Evolutionary conservation across 805 yeast genomes (phyloP), one percentile per base, ranked within the genome.

Genomic region (Kluyveromyces wickerhamii): DNA sequence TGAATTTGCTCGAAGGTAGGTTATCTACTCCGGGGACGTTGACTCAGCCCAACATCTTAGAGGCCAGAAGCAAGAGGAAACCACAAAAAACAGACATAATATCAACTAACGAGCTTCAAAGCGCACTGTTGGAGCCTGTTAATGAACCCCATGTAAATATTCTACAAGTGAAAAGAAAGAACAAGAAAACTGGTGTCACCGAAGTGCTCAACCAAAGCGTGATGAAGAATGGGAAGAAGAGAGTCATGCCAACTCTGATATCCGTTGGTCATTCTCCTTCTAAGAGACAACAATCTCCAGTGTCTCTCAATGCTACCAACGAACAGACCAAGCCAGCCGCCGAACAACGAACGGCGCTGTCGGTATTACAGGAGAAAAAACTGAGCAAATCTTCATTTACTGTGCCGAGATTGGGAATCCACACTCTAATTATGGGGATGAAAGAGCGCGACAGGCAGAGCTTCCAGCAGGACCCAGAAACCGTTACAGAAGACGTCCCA

Each of bases 211-310:
- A 54, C 71, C 77, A 59, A 37, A 69, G 78, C 1, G 68, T 82
- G 4, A 74, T 88, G 1, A 81, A 83, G 46, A 78, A 79, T 24
- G 92, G 92, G 4, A 76, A 74, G 48, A 82, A 81, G 46, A 60
- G 92, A 44, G 86, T 83, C 2, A 72, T 83, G 1, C 94, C 92
- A 4, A 65, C 77, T 15, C 55, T 81, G 10, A 67, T 81, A 3
- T 74, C 88, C 1, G 52, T 71, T 1, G 52, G 62, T 3, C 45
- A 48, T 13, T 51, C 56, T 18, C 46, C 59, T 7, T 32, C 41
- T 0, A 36, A 36, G 16, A 17, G 26, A 43, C 32, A 31, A 47
- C 35, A 32, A 50, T 8, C 21, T 5, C 6, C 25, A 9, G n/a
- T 8, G 14, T 22, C 25, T 11, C 10, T 8, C 5, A 21, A 9